phyloP scores from a whole-genome alignment of 23 red algal species.

The Gracilaria domingensis region DNA sequence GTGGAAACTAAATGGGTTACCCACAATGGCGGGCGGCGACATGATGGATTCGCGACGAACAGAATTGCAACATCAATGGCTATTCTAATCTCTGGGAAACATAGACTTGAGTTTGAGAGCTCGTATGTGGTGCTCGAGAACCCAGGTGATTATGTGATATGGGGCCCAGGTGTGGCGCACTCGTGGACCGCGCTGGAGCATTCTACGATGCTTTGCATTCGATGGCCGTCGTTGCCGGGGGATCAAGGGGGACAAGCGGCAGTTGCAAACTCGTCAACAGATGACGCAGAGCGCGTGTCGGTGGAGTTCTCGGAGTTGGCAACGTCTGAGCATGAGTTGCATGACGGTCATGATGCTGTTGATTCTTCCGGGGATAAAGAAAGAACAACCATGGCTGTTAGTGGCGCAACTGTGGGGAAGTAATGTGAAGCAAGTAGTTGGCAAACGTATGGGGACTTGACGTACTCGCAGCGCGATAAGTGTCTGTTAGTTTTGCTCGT shows the following conservation, averaged over 20 bases:
- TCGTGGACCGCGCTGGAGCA: constrained; percentile 69
- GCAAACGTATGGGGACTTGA: not conserved
- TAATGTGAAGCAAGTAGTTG: not conserved
- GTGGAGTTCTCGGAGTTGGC: not conserved
- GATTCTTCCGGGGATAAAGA: not conserved
- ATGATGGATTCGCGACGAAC: constrained; percentile 63
- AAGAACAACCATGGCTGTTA: not conserved
- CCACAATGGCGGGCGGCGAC: constrained; percentile 38
- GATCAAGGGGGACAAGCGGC: constrained; percentile 40
- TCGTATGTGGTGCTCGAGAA: constrained; percentile 71
- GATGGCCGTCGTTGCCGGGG: constrained; percentile 72
- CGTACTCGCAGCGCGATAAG: not conserved
- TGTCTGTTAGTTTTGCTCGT: not conserved
- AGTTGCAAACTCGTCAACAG: not conserved
- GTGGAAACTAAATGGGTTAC: constrained; percentile 71
- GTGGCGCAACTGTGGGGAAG: not conserved
- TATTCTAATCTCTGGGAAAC: constrained; percentile 61
- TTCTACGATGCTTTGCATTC: constrained; percentile 64
- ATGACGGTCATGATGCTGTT: not conserved
- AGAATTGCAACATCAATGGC: constrained; percentile 73
- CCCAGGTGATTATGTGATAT: constrained; percentile 77
- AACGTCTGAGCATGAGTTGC: not conserved
- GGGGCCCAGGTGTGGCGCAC: constrained; percentile 56
- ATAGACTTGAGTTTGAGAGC: constrained; percentile 67
- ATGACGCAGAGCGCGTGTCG: not conserved